A percentile compares a stretch with the other conserved stretches of the same genome.
Conservation (phyloP, 345 rosid species). For the Durio zibethinus region DNA sequence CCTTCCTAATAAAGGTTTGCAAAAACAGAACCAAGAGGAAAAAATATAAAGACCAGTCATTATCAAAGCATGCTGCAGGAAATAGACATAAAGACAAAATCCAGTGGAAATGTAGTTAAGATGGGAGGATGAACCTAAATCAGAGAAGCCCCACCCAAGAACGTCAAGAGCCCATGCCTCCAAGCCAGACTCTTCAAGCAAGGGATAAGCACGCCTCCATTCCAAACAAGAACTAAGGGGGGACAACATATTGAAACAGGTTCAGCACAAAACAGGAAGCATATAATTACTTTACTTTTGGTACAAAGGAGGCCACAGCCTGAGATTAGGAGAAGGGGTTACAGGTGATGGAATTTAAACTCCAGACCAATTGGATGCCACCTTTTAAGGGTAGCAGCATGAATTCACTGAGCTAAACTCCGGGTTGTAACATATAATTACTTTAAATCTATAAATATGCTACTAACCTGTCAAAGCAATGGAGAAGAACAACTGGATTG, state of each 20-base stretch:
- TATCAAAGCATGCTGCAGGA: neutral
- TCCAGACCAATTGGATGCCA: no score
- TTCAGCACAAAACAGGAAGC: neutral
- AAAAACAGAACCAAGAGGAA: neutral
- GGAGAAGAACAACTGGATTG: slow-evolving; percentile 71
- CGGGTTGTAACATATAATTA: neutral
- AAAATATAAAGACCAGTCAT: neutral
- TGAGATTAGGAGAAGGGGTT: no score
- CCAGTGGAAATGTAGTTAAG: neutral
- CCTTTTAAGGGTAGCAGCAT: no score
- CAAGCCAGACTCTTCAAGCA: slow-evolving; percentile 69
- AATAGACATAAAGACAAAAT: neutral
- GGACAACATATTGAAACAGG: slow-evolving; percentile 13
- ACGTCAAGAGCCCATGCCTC: slow-evolving; percentile 92
- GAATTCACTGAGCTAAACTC: no score
- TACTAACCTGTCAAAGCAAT: slow-evolving; percentile 82
- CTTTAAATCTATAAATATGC: neutral
- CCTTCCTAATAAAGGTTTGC: slow-evolving; percentile 32
- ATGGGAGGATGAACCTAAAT: slow-evolving; percentile 45
- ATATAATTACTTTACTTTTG: no score
- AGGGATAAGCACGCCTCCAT: slow-evolving; percentile 66
- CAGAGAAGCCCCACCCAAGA: slow-evolving; percentile 95
- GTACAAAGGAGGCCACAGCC: no score
- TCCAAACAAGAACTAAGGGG: slow-evolving; percentile 69
- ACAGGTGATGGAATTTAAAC: no score